Percentiles rank a stretch among this genome's conserved stretches.
These are phyloP conservation scores for Hansenula lynferdii DNA, from an alignment of 1,139 yeast species.

Conservation along the genomic window DNA sequence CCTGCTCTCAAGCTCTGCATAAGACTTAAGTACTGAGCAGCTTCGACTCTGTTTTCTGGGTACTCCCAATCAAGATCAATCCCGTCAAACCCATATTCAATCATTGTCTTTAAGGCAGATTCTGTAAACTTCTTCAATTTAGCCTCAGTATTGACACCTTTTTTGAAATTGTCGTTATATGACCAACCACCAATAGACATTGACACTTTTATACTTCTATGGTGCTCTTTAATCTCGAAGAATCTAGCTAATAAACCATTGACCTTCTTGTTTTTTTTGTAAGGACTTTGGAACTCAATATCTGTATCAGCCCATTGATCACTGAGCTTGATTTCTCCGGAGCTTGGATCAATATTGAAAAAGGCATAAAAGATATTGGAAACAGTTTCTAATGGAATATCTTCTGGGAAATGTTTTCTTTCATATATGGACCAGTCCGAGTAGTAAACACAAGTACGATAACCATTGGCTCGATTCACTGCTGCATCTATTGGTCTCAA, in stretches of 20 bases:
- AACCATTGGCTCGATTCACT: neutral
- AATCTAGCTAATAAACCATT: constrained; percentile 17
- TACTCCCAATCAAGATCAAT: constrained; percentile 96
- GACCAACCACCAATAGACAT: constrained; percentile 94
- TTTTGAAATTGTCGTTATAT: constrained; percentile 45
- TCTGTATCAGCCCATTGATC: constrained; percentile 71
- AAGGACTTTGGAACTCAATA: constrained; percentile 29
- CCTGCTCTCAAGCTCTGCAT: constrained; percentile 37
- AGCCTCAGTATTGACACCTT: constrained; percentile 33
- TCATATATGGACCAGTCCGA: constrained; percentile 75
- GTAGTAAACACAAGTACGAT: constrained; percentile 35
- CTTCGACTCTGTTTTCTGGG: constrained; percentile 49
- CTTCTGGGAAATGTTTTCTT: constrained; percentile 54
- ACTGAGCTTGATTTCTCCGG: constrained; percentile 50
- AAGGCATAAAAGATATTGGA: constrained; percentile 81
- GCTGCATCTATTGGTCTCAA: neutral
- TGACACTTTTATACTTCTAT: constrained; percentile 51
- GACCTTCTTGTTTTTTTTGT: constrained; percentile 4
- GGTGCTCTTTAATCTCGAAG: constrained; percentile 20
- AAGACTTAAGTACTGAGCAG: constrained; percentile 39
- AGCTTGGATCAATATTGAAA: constrained; percentile 46
- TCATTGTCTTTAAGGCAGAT: constrained; percentile 43
- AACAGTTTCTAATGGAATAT: constrained; percentile 51
- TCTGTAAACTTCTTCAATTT: constrained; percentile 44
- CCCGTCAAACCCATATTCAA: constrained; percentile 73